These are phyloP conservation scores for Raphanus sativus DNA, from an alignment of 345 rosid genomes.

Conservation along the genomic window DNA sequence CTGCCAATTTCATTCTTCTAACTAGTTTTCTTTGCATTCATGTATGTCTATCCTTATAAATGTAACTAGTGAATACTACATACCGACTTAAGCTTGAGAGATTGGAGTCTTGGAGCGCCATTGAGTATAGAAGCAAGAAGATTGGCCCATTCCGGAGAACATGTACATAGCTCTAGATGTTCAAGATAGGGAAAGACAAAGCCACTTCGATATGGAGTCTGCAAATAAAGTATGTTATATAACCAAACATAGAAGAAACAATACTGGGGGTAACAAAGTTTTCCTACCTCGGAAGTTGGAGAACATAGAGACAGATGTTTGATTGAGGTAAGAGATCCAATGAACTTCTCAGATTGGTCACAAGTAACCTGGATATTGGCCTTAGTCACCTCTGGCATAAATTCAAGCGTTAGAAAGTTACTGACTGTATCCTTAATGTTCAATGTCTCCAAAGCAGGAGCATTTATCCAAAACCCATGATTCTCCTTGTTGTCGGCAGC, in stretches of 20 bases:
- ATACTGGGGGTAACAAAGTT: neutral
- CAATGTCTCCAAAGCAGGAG: neutral
- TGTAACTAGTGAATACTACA: neutral
- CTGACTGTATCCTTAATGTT: neutral
- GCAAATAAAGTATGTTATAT: neutral
- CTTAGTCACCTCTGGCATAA: neutral
- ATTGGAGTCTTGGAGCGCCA: neutral
- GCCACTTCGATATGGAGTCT: neutral
- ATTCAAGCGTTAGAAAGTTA: neutral
- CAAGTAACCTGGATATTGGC: neutral
- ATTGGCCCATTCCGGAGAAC: neutral
- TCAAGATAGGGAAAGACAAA: neutral
- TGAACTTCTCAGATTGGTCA: neutral
- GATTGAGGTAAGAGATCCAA: neutral
- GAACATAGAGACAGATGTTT: neutral
- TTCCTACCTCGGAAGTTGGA: neutral
- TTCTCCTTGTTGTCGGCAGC: neutral
- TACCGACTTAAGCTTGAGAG: neutral
- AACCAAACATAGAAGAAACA: neutral
- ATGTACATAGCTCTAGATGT: slow-evolving; percentile 1
- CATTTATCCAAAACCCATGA: neutral
- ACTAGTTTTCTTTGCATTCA: too few species aligned
- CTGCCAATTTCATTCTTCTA: neutral
- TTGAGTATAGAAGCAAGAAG: neutral
- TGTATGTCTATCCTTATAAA: too few species aligned